Evolutionary conservation across 345 rosid species (phyloP), one percentile per base, ranked within the genome.

Genomic region (Aquilaria yunnanensis): DNA sequence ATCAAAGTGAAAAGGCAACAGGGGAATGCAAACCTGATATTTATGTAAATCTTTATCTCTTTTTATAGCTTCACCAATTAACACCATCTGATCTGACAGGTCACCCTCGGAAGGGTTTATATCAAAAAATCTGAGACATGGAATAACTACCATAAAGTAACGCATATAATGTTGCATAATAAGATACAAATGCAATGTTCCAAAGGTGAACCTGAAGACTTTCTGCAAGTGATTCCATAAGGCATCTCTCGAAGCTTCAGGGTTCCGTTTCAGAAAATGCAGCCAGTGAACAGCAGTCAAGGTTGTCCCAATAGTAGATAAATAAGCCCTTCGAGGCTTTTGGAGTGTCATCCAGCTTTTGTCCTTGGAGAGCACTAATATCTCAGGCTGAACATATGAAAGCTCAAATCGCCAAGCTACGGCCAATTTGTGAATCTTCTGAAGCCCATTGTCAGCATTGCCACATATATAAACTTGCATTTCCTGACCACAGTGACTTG

Each of bases 101-200:
- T 88, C 92, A 60, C 66, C 30, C 47, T 69, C 74, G 52, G 81
- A 80, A 72, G 87, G 83, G 61, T 72, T 69, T 56, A 71, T 63
- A 54, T 83, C 86, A 59, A 56, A 71, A 8, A 23, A 56, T 49
- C 83, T 84, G 68, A 61, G 14, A 12, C 32, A 63, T 5, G 47
- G 32, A 54, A 33, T 61, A 48, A 49, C 8, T 30, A 61, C 43
- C 1, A 47, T 14, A 10, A 57, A 41, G 3, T 12, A 57, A 41
- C 12, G 50, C 43, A 37, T 37, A 37, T 37, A 9, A 37, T 37
- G 8, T 37, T 1, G 10, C 32, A 54, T 2, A 14, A 23, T 31
- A 43, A 61, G 14, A 70, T 9, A 58, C 11, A 11, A 50, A 66
- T 12, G 46, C 12, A 59, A 31, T 43, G 16, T 30, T 57, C 16